Base-by-base conservation (phyloP, 495 filamentous ascomycete genomes). In the Chaetomium fimeti region DNA sequence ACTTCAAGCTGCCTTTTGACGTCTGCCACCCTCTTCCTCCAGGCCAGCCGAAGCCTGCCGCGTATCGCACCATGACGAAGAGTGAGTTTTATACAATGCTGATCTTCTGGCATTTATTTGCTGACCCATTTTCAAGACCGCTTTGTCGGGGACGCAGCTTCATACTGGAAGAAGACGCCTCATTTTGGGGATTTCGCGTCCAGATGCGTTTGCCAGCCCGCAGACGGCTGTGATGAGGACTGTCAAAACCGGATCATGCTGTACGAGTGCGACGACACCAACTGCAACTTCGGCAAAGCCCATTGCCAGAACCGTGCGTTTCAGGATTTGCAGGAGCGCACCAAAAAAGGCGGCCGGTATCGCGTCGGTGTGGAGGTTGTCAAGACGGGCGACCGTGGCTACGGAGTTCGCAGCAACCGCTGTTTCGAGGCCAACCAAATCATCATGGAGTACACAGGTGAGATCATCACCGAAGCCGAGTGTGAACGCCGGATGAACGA, bases 191-290 rank as follows among this genome's bases (percentile, higher is more conserved):
- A 90, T 43, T 93, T 89, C 25, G 85, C 83, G 47, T 85, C 83
- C 45, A 86, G 82, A 69, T 98, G 94, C 74, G 86, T 91, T 64
- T 98, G 94, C 75, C 84, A 78, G 13, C 78, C 83, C 47, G 88
- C 90, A 29, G 86, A 85, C 48, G 91, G 91, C 32, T 98, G 94
- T 71, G 91, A 87, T 66, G 92, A 96, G 58, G 80, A 88, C 65
- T 98, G 94, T 76, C 88, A 93, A 69, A 98, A 98, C 71, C 85
- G 92, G 52, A 91, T 90, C 77, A 97, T 98, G 91, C 87, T 94
- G 62, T 97, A 97, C 73, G 94, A 98, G 76, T 98, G 94, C 74
- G 91, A 97, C 74, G 85, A 89, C 12, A 88, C 83, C 54, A 98
- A 96, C 74, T 98, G 94, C 77, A 87, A 84, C 62, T 75, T 95